Conservation (phyloP, 2,329 filamentous ascomycete species). For the Camillea tinctor region DNA sequence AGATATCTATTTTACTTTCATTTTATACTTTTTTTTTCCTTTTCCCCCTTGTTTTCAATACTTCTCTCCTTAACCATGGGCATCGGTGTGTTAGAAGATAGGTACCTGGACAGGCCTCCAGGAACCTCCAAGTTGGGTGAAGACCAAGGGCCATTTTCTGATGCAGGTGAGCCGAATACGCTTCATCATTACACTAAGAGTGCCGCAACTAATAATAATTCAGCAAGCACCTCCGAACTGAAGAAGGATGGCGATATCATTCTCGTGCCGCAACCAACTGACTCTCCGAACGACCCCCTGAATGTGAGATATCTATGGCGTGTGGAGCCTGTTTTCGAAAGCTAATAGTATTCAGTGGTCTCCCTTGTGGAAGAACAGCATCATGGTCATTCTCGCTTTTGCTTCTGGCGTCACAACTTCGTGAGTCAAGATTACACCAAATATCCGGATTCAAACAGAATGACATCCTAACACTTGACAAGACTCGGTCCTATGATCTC, state of each 20-base stretch:
- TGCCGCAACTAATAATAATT: conserved; percentile 2
- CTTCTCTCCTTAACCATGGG: conserved; percentile 18
- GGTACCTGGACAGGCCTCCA: conserved; percentile 19
- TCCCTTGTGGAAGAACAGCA: conserved; percentile 17
- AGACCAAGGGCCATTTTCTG: conserved; percentile 6
- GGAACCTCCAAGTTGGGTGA: conserved; percentile 24
- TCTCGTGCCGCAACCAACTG: conserved; percentile 25
- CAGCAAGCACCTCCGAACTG: conserved; percentile 16
- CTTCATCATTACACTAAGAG: neutral
- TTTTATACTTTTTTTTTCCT: conserved; percentile 5
- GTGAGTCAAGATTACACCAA: conserved; percentile 9
- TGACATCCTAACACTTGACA: conserved; percentile 4
- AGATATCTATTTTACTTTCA: conserved; percentile 4
- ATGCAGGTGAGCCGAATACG: conserved; percentile 14
- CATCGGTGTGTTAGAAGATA: conserved; percentile 21
- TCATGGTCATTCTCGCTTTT: conserved; percentile 24
- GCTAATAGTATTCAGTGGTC: conserved; percentile 22
- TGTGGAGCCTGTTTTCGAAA: neutral
- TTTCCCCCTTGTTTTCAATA: no score
- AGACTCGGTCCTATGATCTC: conserved; percentile 26
- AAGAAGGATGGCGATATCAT: conserved; percentile 26
- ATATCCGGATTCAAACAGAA: neutral
- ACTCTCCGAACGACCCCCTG: conserved; percentile 25
- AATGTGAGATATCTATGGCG: conserved; percentile 14
- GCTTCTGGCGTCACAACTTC: conserved; percentile 23